phyloP scores from a whole-genome alignment of 768 basidiomycete genomes.

The Lactarius indigo region DNA sequence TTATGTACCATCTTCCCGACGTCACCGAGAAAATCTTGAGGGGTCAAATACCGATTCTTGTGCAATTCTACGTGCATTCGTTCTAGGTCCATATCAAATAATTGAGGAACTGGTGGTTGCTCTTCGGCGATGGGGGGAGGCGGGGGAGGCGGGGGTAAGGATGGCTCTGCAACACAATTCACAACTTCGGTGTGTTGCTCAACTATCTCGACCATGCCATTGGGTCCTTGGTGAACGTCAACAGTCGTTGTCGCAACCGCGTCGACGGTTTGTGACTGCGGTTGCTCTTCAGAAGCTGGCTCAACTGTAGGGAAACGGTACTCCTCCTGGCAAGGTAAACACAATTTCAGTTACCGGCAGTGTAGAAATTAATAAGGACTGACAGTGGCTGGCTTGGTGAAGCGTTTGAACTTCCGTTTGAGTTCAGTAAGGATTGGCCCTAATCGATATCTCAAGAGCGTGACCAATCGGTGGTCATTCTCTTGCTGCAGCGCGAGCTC shows the following conservation, averaged over 20 bases:
- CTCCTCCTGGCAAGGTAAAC: conserved; percentile 55
- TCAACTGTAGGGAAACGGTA: conserved; percentile 51
- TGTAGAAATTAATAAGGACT: conserved; percentile 30
- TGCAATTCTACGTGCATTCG: conserved; percentile 84
- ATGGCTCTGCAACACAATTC: conserved; percentile 6
- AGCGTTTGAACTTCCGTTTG: conserved; percentile 89
- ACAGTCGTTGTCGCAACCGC: conserved; percentile 36
- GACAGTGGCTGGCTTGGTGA: conserved; percentile 76
- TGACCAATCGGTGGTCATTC: conserved; percentile 72
- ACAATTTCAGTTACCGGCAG: not conserved
- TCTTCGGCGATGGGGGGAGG: conserved; percentile 35
- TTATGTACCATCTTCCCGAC: conserved; percentile 80
- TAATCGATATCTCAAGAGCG: conserved; percentile 86
- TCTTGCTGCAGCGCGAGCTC: conserved; percentile 82
- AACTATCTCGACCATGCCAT: conserved; percentile 44
- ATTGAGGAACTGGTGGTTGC: conserved; percentile 41
- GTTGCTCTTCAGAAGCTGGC: conserved; percentile 26
- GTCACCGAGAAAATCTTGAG: conserved; percentile 82
- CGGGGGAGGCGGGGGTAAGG: conserved; percentile 9
- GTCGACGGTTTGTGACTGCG: conserved; percentile 30
- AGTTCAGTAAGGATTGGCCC: conserved; percentile 85
- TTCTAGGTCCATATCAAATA: conserved; percentile 90
- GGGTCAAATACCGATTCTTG: conserved; percentile 81
- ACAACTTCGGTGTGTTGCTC: conserved; percentile 33
- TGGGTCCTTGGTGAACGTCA: conserved; percentile 38